Conservation (phyloP, 768 basidiomycete species). For the Gelatoporia subvermispora region DNA sequence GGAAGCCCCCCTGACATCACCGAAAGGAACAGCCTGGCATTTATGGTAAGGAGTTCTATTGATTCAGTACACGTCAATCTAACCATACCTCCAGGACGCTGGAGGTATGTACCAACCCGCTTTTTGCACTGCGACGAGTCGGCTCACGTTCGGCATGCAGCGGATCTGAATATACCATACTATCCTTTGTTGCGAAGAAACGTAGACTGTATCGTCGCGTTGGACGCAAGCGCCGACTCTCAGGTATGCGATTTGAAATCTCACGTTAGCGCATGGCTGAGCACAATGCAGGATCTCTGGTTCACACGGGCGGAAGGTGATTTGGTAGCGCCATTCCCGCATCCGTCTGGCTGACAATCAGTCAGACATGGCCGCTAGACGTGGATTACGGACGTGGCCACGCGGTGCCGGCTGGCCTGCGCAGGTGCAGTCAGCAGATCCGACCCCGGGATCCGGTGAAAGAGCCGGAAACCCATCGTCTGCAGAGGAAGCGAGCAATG, state of each 20-base stretch:
- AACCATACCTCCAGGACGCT: constrained; percentile 12
- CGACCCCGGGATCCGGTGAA: not conserved
- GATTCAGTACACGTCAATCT: no score
- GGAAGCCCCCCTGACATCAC: constrained; percentile 20
- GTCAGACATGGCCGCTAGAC: constrained; percentile 20
- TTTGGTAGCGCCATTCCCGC: not conserved
- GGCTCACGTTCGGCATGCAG: constrained; percentile 1
- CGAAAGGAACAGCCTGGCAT: constrained; percentile 16
- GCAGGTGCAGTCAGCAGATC: constrained; percentile 5
- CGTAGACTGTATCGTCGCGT: constrained; percentile 23
- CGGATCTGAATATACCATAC: constrained; percentile 23
- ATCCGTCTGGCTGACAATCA: not conserved
- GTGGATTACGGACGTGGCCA: constrained; percentile 21
- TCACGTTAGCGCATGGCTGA: not conserved
- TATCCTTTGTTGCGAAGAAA: constrained; percentile 20
- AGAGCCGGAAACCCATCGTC: not conserved
- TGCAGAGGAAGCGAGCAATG: constrained; percentile 10
- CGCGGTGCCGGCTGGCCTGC: constrained; percentile 21
- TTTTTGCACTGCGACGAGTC: not conserved
- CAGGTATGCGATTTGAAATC: constrained; percentile 8
- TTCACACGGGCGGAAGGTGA: constrained; percentile 24
- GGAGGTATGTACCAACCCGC: no score
- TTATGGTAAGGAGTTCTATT: constrained; percentile 14
- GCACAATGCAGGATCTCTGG: constrained; percentile 16
- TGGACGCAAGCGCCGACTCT: constrained; percentile 23